Evolutionary conservation across 2,329 filamentous ascomycete species (phyloP).

Genomic region (Lachnellula occidentalis): DNA sequence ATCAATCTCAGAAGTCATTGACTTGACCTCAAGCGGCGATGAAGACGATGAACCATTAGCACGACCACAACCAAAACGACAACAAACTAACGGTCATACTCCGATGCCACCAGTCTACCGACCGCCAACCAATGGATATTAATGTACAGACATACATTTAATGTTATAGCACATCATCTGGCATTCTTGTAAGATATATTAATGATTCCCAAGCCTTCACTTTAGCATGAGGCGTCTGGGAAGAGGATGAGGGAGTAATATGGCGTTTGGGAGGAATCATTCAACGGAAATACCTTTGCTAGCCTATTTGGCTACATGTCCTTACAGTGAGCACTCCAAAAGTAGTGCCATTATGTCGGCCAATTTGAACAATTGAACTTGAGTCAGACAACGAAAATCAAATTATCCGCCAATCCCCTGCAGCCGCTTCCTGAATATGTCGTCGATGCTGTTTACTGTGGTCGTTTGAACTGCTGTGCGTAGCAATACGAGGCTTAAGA

Average conservation of each 20-base stretch:
- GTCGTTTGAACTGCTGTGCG: no score
- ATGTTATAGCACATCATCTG: neutral
- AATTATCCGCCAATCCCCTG: no score
- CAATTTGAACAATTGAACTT: no score
- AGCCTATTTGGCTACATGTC: neutral
- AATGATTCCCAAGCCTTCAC: conserved; percentile 2
- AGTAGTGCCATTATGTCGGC: no score
- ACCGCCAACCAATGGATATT: conserved; percentile 13
- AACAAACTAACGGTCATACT: conserved; percentile 15
- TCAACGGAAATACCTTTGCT: neutral
- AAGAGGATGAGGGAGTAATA: neutral
- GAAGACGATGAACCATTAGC: conserved; percentile 41
- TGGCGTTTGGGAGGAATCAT: neutral
- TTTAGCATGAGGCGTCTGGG: conserved; percentile 3
- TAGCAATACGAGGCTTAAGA: no score
- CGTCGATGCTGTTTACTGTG: no score
- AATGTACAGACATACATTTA: neutral
- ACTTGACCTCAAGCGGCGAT: conserved; percentile 48
- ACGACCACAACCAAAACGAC: conserved; percentile 30
- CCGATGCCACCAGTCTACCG: conserved; percentile 10
- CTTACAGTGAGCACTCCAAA: no score
- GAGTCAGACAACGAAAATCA: no score
- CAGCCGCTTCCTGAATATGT: no score
- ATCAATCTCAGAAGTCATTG: conserved; percentile 44
- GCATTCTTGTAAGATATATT: conserved; percentile 4